Conservation (phyloP, 2,329 filamentous ascomycete species). For the Claviceps sorghi region DNA sequence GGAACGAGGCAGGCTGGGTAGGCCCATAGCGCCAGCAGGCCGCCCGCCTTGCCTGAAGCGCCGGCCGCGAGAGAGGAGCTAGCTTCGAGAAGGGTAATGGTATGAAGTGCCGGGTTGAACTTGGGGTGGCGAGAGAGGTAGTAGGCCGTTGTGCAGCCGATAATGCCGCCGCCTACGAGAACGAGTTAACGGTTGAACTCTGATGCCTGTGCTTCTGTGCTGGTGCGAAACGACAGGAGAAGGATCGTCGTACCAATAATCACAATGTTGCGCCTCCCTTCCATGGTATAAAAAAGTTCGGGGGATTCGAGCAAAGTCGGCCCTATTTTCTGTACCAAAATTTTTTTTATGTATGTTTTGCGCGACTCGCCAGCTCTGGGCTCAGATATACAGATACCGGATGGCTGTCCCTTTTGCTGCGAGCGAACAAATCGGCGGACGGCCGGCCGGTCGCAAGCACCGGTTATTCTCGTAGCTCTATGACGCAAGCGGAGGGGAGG, state of each 20-base stretch:
- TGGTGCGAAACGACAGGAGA: neutral
- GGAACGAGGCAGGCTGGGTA: slow-evolving; percentile 76
- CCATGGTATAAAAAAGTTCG: slow-evolving; percentile 13
- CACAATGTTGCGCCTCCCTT: slow-evolving; percentile 30
- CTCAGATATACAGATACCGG: neutral
- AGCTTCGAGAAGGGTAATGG: slow-evolving; percentile 77
- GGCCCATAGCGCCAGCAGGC: slow-evolving; percentile 79
- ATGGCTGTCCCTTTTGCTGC: neutral
- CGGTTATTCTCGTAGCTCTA: neutral
- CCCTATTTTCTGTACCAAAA: no score
- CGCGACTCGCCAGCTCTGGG: no score
- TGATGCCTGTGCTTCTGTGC: neutral
- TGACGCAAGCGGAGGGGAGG: neutral
- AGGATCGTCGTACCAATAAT: slow-evolving; percentile 29
- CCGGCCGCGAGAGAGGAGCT: slow-evolving; percentile 69
- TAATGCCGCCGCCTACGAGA: slow-evolving; percentile 67
- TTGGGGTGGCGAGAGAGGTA: slow-evolving; percentile 74
- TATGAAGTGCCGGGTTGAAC: slow-evolving; percentile 61
- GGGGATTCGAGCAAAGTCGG: neutral
- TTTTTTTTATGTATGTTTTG: no score
- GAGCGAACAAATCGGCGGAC: neutral
- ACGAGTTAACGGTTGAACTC: neutral
- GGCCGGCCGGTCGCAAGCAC: no score
- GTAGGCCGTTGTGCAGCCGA: slow-evolving; percentile 83
- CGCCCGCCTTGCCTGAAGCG: slow-evolving; percentile 88